phyloP scores from a whole-genome alignment of 1,284 basidiomycete genomes.

The Athelia psychrophila region DNA sequence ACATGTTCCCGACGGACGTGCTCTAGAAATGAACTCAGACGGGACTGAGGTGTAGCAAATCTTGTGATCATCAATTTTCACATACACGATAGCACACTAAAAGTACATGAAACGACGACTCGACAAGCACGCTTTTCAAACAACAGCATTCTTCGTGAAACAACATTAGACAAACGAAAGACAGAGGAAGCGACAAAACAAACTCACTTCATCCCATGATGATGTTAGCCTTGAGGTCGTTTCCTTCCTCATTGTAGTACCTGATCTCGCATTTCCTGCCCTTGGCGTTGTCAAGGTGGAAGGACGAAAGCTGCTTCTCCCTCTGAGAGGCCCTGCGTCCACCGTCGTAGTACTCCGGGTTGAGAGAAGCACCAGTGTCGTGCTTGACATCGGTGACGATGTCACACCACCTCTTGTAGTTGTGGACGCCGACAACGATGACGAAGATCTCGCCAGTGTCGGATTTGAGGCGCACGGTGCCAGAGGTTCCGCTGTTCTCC shows the following conservation, averaged over 20 bases:
- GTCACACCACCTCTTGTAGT: slow-evolving; percentile 37
- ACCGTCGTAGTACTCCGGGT: slow-evolving; percentile 27
- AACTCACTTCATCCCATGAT: slow-evolving; percentile 27
- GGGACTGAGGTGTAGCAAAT: no score
- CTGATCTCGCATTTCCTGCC: slow-evolving; percentile 16
- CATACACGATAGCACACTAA: no score
- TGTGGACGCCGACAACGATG: slow-evolving; percentile 36
- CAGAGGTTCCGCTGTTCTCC: slow-evolving; percentile 34
- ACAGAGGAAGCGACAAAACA: no score
- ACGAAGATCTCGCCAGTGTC: slow-evolving; percentile 27
- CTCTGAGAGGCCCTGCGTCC: slow-evolving; percentile 6
- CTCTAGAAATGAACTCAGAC: no score
- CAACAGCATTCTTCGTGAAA: no score
- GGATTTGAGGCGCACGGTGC: slow-evolving; percentile 30
- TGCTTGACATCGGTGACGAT: slow-evolving; percentile 25
- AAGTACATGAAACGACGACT: no score
- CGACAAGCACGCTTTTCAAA: no score
- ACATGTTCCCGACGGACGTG: no score
- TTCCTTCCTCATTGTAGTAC: slow-evolving; percentile 21
- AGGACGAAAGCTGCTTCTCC: slow-evolving; percentile 21
- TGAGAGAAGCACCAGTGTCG: slow-evolving; percentile 22
- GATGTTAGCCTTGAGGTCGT: slow-evolving; percentile 21
- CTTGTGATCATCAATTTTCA: no score
- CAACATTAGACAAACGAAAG: no score
- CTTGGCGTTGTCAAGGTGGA: slow-evolving; percentile 15